Conservation (phyloP, 805 yeast genomes). For the Cyberlindnera meyerae region DNA sequence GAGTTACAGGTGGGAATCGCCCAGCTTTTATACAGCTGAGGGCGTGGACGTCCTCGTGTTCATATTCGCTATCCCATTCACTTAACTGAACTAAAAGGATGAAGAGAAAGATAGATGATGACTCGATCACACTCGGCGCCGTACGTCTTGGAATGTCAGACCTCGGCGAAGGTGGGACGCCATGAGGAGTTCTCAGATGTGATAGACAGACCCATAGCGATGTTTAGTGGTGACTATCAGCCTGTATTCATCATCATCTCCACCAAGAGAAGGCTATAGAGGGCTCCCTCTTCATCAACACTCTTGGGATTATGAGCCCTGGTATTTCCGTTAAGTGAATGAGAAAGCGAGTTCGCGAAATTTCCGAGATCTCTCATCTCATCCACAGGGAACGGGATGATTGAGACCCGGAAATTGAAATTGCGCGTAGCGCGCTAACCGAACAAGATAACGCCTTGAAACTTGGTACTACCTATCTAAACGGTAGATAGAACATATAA, state of each 20-base stretch:
- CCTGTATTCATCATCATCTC: no score
- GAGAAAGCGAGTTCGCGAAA: slow-evolving; percentile 17
- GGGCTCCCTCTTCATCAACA: not conserved
- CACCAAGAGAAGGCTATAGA: not conserved
- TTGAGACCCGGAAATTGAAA: no score
- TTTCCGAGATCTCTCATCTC: no score
- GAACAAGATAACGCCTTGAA: no score
- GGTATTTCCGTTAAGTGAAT: slow-evolving; percentile 19
- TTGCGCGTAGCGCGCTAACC: no score
- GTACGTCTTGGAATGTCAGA: not conserved
- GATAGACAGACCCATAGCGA: no score
- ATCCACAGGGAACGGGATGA: no score
- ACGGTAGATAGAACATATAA: no score
- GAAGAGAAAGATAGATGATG: slow-evolving; percentile 1
- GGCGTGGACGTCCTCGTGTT: slow-evolving; percentile 8
- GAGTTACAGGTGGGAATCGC: not conserved
- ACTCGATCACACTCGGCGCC: not conserved
- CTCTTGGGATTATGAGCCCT: not conserved
- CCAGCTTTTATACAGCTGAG: slow-evolving; percentile 7
- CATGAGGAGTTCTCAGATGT: no score
- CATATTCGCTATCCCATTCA: slow-evolving; percentile 27
- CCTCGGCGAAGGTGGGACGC: not conserved
- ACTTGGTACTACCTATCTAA: no score
- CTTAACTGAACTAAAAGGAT: slow-evolving; percentile 18
- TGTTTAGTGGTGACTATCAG: no score